A percentile compares a stretch with the other conserved stretches of the same genome.
These are phyloP conservation scores for Colletotrichum euphorbiae DNA, from an alignment of 2,329 filamentous ascomycete species.

Conservation along the genomic window DNA sequence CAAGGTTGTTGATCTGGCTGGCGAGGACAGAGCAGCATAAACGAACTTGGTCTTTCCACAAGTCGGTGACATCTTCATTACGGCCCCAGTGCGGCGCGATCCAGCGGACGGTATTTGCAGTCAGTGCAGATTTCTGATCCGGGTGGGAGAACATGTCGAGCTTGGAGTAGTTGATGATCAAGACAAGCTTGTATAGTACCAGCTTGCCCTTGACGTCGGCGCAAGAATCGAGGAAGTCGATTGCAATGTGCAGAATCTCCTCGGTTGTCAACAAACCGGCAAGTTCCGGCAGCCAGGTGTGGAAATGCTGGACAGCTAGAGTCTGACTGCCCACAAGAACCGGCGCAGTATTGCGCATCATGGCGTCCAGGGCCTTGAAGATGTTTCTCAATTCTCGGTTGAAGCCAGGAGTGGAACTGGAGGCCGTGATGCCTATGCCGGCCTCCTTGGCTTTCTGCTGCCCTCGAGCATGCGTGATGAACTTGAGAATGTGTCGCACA, in stretches of 20 bases:
- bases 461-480: constrained; percentile 88
- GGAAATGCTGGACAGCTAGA: constrained; percentile 93
- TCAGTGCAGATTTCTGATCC: constrained; percentile 78
- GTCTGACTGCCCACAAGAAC: constrained; percentile 95
- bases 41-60: constrained; percentile 93
- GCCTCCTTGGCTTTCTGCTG: constrained; percentile 92
- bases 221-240: constrained; percentile 95
- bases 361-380: constrained; percentile 87
- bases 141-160: constrained; percentile 84
- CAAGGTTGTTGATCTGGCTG: constrained; percentile 82
- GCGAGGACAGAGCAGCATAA: constrained; percentile 93
- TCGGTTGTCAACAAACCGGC: constrained; percentile 79
- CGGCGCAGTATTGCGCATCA: constrained; percentile 90
- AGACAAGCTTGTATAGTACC: constrained; percentile 88
- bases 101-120: constrained; percentile 88
- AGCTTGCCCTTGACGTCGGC: constrained; percentile 89
- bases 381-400: constrained; percentile 85
- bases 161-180: constrained; percentile 92
- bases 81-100: constrained; percentile 94
- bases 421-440: constrained; percentile 84
- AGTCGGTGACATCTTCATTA: constrained; percentile 77
- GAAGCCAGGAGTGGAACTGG: constrained; percentile 71
- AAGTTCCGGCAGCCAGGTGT: constrained; percentile 96
- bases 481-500: constrained; percentile 90
- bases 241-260: constrained; percentile 90